Percentiles rank a stretch among this genome's conserved stretches.
phyloP scores from a whole-genome alignment of 208 protist species.

The Wallacemonas sp. region DNA sequence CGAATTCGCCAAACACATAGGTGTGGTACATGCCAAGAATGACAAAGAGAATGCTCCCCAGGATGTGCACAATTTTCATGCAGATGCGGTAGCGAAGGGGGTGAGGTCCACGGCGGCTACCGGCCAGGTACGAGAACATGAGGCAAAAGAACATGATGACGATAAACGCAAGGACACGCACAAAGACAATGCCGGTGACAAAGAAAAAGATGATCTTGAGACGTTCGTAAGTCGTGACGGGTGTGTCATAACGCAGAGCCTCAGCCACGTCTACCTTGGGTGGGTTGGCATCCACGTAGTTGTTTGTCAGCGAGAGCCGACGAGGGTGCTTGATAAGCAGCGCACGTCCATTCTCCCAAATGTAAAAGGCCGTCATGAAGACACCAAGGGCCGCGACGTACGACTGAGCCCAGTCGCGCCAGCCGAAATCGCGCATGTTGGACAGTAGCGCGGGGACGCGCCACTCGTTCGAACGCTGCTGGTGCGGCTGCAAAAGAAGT shows the following conservation, averaged over 20 bases:
- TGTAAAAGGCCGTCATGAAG: slow-evolving; percentile 27
- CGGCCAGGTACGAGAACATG: slow-evolving; percentile 30
- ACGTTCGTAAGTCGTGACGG: slow-evolving; percentile 63
- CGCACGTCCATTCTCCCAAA: slow-evolving; percentile 41
- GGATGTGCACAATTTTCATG: slow-evolving; percentile 24
- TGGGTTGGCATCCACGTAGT: slow-evolving; percentile 61
- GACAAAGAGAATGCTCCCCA: slow-evolving; percentile 24
- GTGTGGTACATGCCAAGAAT: slow-evolving; percentile 63
- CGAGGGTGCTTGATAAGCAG: slow-evolving; percentile 33
- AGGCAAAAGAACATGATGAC: slow-evolving; percentile 37
- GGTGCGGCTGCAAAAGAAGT: not conserved
- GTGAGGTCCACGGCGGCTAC: slow-evolving; percentile 33
- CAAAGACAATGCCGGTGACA: slow-evolving; percentile 55
- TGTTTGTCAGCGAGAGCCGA: slow-evolving; percentile 45
- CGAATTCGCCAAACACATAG: slow-evolving; percentile 54
- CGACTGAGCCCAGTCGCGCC: not conserved
- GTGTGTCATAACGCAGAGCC: slow-evolving; percentile 76
- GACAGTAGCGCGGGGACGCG: not conserved
- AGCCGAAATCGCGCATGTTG: not conserved
- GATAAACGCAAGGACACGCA: slow-evolving; percentile 36
- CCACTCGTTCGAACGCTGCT: not conserved
- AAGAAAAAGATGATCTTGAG: slow-evolving; percentile 70
- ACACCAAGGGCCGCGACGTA: not conserved
- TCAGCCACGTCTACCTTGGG: slow-evolving; percentile 44
- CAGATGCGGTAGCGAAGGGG: slow-evolving; percentile 54